Base-by-base conservation (phyloP, 2,329 filamentous ascomycete species). In the Beauveria brongniartii region DNA sequence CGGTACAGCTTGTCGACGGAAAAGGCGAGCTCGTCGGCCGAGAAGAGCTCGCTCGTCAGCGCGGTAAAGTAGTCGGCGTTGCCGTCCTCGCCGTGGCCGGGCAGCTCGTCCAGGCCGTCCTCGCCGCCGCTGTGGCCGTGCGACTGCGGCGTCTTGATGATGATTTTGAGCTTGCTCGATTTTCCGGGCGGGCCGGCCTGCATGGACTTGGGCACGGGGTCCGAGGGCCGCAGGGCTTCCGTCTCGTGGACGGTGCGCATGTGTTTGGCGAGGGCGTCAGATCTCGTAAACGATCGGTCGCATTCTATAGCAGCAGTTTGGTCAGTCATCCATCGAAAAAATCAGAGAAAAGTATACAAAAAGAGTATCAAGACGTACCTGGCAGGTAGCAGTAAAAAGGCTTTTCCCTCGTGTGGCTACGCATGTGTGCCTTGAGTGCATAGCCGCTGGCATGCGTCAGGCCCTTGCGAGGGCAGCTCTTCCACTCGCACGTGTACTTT, bases 161-260 rank as follows among this genome's bases (percentile, higher is more conserved):
- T 82, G 64, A 86, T 85, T 68, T 86, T 87, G 43, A 86, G 74
- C 66, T 84, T 84, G 62, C 77, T 77, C 50, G 76, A 74, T 65
- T 79, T 82, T 68, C 71, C 74, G 46, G 72, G 69, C 20, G 70
- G 74, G 43, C 69, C 73, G 2, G 78, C 70, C 67, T 86, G 84
- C 77, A 84, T 82, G 62, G 86, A 85, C 71, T 91, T 89, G 24
- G 88, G 86, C 14, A 91, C 84, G 2, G 88, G 85, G 70, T 92
- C 86, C 18, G 84, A 86, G 5, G 90, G 89, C n/a, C 91, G 87
- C 24, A 96, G 81, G 18, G 91, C 90, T 76, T 99, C 94, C 3
- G 93, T 97, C 73, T 99, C 94, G 78, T 99, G 94, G 43, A 99
- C 92, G 18, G 94, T 97, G 67, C 94, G 89, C 91, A 97, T 97